A percentile compares a stretch with the other conserved stretches of the same genome.
Conservation (phyloP, 768 basidiomycete species). For the Boletus tylopilopsis region DNA sequence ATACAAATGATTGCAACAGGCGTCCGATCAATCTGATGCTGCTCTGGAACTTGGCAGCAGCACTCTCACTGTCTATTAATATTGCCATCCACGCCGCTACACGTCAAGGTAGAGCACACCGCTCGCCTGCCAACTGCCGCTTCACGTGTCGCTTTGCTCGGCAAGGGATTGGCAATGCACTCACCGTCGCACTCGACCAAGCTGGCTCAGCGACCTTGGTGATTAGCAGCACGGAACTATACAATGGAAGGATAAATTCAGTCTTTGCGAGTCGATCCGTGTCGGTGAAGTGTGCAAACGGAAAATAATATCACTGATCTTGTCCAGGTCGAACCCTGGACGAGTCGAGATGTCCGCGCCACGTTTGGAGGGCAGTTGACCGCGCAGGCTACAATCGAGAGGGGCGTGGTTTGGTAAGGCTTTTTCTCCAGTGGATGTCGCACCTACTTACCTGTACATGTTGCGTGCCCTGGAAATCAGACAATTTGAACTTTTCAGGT, state of each 20-base stretch:
- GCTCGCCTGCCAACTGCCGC: not conserved
- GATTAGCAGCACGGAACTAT: not conserved
- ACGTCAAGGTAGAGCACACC: too few species aligned
- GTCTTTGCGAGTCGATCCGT: constrained; percentile 7
- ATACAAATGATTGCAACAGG: too few species aligned
- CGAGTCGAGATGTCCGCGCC: constrained; percentile 10
- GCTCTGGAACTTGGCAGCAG: too few species aligned
- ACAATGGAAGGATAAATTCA: not conserved
- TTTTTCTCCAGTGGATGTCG: constrained; percentile 7
- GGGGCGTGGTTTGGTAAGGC: constrained; percentile 27
- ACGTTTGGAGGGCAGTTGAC: not conserved
- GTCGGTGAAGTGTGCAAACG: not conserved
- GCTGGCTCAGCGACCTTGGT: not conserved
- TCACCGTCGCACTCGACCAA: constrained; percentile 1
- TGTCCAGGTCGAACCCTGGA: not conserved
- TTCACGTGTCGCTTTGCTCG: not conserved
- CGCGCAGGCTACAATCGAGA: constrained; percentile 9
- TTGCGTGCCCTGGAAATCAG: constrained; percentile 22
- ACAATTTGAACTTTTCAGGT: constrained; percentile 32
- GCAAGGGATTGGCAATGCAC: not conserved
- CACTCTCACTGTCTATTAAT: too few species aligned
- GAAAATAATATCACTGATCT: not conserved
- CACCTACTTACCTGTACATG: constrained; percentile 18
- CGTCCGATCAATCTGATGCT: too few species aligned
- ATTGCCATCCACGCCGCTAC: too few species aligned